These are phyloP conservation scores for Starmera quercuum DNA, from an alignment of 805 yeast species.

Conservation along the genomic window DNA sequence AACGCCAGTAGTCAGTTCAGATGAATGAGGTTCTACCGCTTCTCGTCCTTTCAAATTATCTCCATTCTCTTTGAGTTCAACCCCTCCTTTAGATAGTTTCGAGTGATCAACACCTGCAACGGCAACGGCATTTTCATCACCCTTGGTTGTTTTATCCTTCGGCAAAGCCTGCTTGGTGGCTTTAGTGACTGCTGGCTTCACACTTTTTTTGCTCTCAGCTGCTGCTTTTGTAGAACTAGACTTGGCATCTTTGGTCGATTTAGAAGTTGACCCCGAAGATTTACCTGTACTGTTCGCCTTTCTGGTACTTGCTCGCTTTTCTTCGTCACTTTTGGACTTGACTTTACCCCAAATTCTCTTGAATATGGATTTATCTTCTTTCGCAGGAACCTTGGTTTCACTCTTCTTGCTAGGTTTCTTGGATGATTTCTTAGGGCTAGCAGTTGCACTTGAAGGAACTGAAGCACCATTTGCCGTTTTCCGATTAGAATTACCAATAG, in stretches of 20 bases:
- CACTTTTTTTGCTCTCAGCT: background rate
- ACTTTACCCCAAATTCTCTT: no score
- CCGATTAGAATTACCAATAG: no score
- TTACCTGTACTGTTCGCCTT: background rate
- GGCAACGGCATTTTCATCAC: background rate
- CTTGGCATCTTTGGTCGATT: background rate
- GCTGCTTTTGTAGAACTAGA: background rate
- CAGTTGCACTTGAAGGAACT: background rate
- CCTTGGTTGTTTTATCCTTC: background rate
- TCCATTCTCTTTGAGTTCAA: no score
- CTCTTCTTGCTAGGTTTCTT: background rate
- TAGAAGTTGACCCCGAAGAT: background rate
- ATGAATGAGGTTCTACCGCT: no score
- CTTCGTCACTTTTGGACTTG: no score
- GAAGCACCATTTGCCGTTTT: background rate
- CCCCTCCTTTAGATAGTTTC: no score
- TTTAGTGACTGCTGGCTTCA: background rate
- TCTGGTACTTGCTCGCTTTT: background rate
- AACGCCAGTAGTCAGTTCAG: background rate
- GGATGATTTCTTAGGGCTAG: background rate
- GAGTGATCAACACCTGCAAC: background rate
- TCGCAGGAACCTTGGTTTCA: background rate
- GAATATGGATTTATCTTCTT: no score
- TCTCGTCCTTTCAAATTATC: no score
- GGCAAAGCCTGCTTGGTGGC: background rate